Percentiles rank a stretch among this genome's conserved stretches.
phyloP scores from a whole-genome alignment of 768 basidiomycete species.

The Tylopilus plumbeoviolaceoides region DNA sequence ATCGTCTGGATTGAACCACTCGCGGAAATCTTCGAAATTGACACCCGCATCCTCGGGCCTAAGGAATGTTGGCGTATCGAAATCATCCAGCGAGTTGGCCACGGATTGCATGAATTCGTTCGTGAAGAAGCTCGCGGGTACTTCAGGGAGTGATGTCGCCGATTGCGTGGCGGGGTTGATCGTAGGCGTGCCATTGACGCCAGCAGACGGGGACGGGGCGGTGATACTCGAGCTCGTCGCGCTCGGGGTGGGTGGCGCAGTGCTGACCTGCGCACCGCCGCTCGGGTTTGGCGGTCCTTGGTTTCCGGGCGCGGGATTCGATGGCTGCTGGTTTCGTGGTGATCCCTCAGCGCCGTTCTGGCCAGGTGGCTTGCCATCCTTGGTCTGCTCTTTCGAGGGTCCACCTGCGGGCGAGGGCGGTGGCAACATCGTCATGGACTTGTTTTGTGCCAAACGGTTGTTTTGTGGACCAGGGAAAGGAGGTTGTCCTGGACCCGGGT shows the following conservation, averaged over 20 bases:
- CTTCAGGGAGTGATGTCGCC: constrained; percentile 25
- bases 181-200: constrained; percentile 30
- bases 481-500: constrained; percentile 30
- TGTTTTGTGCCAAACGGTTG: constrained; percentile 28
- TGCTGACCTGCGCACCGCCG: constrained; percentile 23
- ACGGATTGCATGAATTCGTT: constrained; percentile 46
- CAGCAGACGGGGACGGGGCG: constrained; percentile 36
- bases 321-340: constrained; percentile 38
- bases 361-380: constrained; percentile 31
- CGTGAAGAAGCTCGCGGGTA: constrained; percentile 20
- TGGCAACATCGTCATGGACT: constrained; percentile 43
- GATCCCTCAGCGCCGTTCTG: constrained; percentile 35
- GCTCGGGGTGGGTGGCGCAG: constrained; percentile 37
- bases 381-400: constrained; percentile 30
- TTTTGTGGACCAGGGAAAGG: constrained; percentile 33
- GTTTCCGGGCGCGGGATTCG: constrained; percentile 24
- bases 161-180: constrained; percentile 25
- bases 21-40: constrained; percentile 73
- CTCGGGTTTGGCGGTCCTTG: constrained; percentile 19
- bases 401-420: constrained; percentile 48
- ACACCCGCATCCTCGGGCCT: constrained; percentile 42
- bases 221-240: constrained; percentile 31
- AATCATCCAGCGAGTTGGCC: constrained; percentile 37
- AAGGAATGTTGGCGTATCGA: constrained; percentile 37
- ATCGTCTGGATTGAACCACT: constrained; percentile 66